phyloP scores from a whole-genome alignment of 2,329 filamentous ascomycete species.

The Periglandula ipomoeae region DNA sequence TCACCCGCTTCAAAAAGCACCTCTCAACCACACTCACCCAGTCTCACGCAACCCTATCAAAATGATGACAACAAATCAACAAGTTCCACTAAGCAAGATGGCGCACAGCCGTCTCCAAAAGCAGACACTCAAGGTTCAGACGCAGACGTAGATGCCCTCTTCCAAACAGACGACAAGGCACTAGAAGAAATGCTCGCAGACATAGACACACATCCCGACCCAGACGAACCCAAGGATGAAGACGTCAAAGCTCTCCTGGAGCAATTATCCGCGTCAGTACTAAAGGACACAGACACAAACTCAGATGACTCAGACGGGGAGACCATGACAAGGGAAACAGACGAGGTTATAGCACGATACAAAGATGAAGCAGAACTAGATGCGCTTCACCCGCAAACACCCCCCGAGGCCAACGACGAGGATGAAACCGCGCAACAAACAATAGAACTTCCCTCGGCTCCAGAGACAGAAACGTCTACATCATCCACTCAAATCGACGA shows the following conservation, averaged over 20 bases:
- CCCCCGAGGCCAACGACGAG: not conserved
- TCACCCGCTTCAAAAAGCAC: slow-evolving; percentile 9
- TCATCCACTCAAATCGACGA: slow-evolving; percentile 22
- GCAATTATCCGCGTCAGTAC: slow-evolving; percentile 25
- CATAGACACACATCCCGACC: slow-evolving; percentile 17
- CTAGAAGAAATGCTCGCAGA: slow-evolving; percentile 42
- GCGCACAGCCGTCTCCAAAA: too few species aligned
- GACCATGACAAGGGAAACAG: slow-evolving; percentile 33
- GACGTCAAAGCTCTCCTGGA: slow-evolving; percentile 28
- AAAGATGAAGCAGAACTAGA: slow-evolving; percentile 36
- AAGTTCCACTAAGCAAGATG: too few species aligned
- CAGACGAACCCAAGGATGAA: slow-evolving; percentile 18
- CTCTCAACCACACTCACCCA: not conserved
- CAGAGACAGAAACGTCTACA: not conserved
- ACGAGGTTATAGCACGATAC: slow-evolving; percentile 35
- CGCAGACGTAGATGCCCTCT: slow-evolving; percentile 23
- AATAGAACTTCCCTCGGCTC: not conserved
- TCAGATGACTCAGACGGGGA: slow-evolving; percentile 43
- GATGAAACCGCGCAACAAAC: not conserved
- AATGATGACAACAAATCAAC: not conserved
- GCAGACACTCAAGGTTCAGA: too few species aligned
- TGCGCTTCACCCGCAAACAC: slow-evolving; percentile 8
- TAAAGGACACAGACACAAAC: slow-evolving; percentile 16
- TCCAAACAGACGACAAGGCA: slow-evolving; percentile 41
- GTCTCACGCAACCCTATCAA: not conserved